Conservation (phyloP, 2,329 filamentous ascomycete species). For the Lecanosticta acicola region DNA sequence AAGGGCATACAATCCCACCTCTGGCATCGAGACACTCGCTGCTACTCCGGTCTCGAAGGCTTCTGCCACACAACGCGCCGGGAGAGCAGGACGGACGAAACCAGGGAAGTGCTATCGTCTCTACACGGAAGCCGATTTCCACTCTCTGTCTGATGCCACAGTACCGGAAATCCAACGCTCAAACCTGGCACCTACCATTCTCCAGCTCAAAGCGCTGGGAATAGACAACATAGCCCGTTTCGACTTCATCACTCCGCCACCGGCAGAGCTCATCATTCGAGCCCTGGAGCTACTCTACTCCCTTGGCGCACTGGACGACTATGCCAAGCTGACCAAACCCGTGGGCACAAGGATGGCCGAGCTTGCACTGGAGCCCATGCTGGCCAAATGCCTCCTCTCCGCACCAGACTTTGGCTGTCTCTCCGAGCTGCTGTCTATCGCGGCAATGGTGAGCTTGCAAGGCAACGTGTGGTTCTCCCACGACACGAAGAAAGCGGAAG, state of each 20-base stretch:
- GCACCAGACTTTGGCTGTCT: slow-evolving; percentile 71
- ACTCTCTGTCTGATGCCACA: slow-evolving; percentile 62
- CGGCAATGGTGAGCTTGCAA: slow-evolving; percentile 86
- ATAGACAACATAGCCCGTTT: slow-evolving; percentile 93
- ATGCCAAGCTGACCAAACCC: slow-evolving; percentile 83
- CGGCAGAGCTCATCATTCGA: slow-evolving; percentile 75
- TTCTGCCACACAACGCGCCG: slow-evolving; percentile 84
- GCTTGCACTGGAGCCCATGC: slow-evolving; percentile 89
- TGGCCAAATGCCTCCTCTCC: slow-evolving; percentile 78
- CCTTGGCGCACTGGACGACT: slow-evolving; percentile 78
- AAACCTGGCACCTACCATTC: slow-evolving; percentile 78
- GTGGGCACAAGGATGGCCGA: slow-evolving; percentile 91
- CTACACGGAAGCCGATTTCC: slow-evolving; percentile 72
- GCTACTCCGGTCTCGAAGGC: slow-evolving; percentile 80
- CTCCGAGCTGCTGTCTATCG: slow-evolving; percentile 81
- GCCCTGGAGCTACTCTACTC: slow-evolving; percentile 84
- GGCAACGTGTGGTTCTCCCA: slow-evolving; percentile 78
- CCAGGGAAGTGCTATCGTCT: slow-evolving; percentile 92
- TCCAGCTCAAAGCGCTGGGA: slow-evolving; percentile 90
- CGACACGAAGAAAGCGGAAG: slow-evolving; percentile 68
- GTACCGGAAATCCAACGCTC: slow-evolving; percentile 88
- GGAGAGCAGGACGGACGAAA: slow-evolving; percentile 80
- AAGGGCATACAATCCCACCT: slow-evolving; percentile 74
- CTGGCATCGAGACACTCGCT: slow-evolving; percentile 82
- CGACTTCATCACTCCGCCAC: slow-evolving; percentile 79